Conservation (phyloP, 2,329 filamentous ascomycete species). For the Aspergillus sp. region DNA sequence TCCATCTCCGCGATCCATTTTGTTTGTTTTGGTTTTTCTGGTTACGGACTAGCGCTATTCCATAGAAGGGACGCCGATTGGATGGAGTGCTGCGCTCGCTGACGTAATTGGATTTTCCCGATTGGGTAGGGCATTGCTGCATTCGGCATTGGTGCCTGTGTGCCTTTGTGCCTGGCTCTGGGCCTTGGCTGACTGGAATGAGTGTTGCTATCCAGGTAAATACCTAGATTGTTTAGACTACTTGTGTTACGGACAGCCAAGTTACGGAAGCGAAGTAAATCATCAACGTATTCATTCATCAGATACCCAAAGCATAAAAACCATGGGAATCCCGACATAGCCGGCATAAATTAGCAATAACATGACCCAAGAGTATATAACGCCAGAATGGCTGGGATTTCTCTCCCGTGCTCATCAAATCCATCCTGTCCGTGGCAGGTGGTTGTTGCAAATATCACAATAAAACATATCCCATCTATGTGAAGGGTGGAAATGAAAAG, state of each 20-base stretch:
- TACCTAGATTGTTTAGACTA: no score
- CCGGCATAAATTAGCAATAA: slow-evolving; percentile 2
- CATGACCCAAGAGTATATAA: slow-evolving; percentile 17
- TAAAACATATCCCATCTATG: slow-evolving; percentile 13
- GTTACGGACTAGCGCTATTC: neutral
- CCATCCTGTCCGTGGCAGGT: neutral
- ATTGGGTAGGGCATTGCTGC: neutral
- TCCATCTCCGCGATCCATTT: neutral
- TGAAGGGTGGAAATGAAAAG: neutral
- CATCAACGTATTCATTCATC: neutral
- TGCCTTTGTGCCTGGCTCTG: neutral
- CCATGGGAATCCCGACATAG: neutral
- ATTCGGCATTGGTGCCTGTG: neutral
- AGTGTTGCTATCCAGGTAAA: no score
- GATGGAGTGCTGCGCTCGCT: neutral
- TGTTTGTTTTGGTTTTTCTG: neutral
- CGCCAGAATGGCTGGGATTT: slow-evolving; percentile 12
- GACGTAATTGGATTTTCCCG: neutral
- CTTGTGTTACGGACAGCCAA: no score
- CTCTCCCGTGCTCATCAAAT: slow-evolving; percentile 1
- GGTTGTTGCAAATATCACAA: slow-evolving; percentile 3
- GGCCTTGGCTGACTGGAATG: neutral
- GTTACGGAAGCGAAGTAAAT: neutral
- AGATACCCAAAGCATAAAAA: neutral
- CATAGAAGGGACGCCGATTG: neutral